Base-by-base conservation (phyloP, 2,329 filamentous ascomycete genomes). In the Fusarium sublunatum region DNA sequence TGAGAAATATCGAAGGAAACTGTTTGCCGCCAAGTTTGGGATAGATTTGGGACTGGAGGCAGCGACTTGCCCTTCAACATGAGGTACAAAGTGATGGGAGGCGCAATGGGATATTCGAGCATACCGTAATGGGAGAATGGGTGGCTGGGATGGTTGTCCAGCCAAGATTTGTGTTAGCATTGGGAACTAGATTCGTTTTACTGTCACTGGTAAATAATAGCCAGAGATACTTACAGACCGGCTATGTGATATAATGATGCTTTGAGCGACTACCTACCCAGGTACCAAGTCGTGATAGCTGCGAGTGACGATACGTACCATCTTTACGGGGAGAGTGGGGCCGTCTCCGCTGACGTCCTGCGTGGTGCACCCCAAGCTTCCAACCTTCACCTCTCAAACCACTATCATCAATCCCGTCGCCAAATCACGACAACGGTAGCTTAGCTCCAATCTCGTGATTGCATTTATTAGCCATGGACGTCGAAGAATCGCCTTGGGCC, bases 401-500 rank as follows among this genome's bases (percentile, higher is more conserved):
- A 56, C 35, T 40, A 53, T 46, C 40, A 35, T 39, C 45, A 38
- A 44, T 29, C 19, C 19, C 19, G 19, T 19, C 26, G 29, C 36
- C 46, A 42, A 59, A 56, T 61, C 41, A 26, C 50, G 56, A 64
- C 41, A 43, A 38, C 24, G 36, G 48, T 31, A 57, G 44, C 45
- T 36, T 39, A 45, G 45, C 36, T 44, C 35, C 26, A 54, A 29
- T 32, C 31, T 51, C 29, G 52, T 58, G 58, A 43, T 26, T 28
- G 50, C 39, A 43, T 32, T 22, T 28, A 53, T 45, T 62, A 68
- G 58, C 65, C 55, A 83, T 83, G 81, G 81, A 83, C 66, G 77
- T 82, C 61, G 80, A 82, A 72, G 80, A 84, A 69, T 82, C 82
- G 50, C 82, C 82, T 15, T 85, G 82, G 82, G 82, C 82, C 70